Evolutionary conservation across 176 grass and related monocot genomes (phyloP).

Genomic region (Phragmites australis): DNA sequence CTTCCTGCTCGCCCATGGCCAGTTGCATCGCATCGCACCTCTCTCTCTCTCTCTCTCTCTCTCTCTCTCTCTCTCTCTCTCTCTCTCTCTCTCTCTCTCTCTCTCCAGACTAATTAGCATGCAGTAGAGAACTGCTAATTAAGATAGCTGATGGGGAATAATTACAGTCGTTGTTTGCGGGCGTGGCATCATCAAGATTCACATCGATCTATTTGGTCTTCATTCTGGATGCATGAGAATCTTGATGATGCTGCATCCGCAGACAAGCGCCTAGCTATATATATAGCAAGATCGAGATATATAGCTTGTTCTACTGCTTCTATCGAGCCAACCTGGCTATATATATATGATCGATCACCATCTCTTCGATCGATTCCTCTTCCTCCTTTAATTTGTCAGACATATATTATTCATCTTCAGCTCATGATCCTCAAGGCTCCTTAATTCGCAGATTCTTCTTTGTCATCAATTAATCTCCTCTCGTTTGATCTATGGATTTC

Average conservation of each 20-base stretch:
- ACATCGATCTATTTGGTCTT: slow-evolving; percentile 29
- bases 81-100: too few species aligned
- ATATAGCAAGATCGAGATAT: not conserved
- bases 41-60: too few species aligned
- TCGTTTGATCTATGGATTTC: too few species aligned
- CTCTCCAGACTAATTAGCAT: too few species aligned
- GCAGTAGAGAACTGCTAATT: too few species aligned
- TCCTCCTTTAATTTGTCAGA: not conserved
- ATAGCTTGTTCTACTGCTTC: not conserved
- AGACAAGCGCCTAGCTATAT: slow-evolving; percentile 67
- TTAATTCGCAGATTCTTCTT: not conserved
- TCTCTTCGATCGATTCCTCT: too few species aligned
- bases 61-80: too few species aligned
- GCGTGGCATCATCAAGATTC: slow-evolving; percentile 83
- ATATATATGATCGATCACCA: too few species aligned
- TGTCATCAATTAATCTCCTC: too few species aligned
- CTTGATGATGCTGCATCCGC: slow-evolving; percentile 92
- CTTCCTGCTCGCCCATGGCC: too few species aligned
- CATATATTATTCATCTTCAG: not conserved
- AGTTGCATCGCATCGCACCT: not conserved
- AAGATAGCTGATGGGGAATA: not conserved
- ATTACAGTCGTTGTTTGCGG: slow-evolving; percentile 53
- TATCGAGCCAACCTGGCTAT: too few species aligned
- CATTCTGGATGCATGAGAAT: slow-evolving; percentile 46
- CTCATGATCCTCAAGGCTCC: not conserved